Base-by-base conservation (phyloP, 2,329 filamentous ascomycete genomes). In the Aspergillus oerlinghausenensis region DNA sequence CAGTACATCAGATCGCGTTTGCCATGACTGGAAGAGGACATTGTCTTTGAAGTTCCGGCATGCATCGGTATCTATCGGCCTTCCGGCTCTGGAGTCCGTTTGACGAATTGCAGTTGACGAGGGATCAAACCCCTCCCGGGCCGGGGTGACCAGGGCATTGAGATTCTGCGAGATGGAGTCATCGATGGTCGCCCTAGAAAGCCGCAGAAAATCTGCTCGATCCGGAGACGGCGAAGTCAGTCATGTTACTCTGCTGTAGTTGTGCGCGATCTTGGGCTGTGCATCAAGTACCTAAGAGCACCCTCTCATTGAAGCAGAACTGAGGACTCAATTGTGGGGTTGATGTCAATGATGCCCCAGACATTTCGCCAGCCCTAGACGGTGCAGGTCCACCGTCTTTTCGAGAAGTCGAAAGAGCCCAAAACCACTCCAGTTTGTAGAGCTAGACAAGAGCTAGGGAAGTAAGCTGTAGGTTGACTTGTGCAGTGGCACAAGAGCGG, bases 111-210 rank as follows among this genome's bases (percentile, higher is more conserved):
- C 83, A 1, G 91, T 96, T 1, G 90, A 92, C 0, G 82, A 77
- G 1, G 93, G 89, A 70, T 96, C 88, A 75, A 96, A 97, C 17
- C 86, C 85, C 35, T 68, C 66, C 48, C 80, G 78, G 11, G 89
- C 82, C 0, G 93, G 93, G 0, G 88, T 92, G 48, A 90, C 78
- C 40, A 97, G 83, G 1, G 91, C 90, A 78, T 97, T 97, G 59
- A 99, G 84, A 67, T 95, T 93, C 69, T 96, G 92, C 0, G 86
- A 86, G 69, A 99, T 97, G 48, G 89, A 91, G 75, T 99, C 94
- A 75, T 99, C 94, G 68, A 97, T 88, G 50, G 89, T 85, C 52
- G 85, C 82, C 61, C 94, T 86, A 9, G 93, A 97, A 63, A 94
- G 75, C 42, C 92, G 89, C 23, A 99, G 83, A 73, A 99, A 99